These are phyloP conservation scores for Penicillium hordei DNA, from an alignment of 2,329 filamentous ascomycete genomes.

Conservation along the genomic window DNA sequence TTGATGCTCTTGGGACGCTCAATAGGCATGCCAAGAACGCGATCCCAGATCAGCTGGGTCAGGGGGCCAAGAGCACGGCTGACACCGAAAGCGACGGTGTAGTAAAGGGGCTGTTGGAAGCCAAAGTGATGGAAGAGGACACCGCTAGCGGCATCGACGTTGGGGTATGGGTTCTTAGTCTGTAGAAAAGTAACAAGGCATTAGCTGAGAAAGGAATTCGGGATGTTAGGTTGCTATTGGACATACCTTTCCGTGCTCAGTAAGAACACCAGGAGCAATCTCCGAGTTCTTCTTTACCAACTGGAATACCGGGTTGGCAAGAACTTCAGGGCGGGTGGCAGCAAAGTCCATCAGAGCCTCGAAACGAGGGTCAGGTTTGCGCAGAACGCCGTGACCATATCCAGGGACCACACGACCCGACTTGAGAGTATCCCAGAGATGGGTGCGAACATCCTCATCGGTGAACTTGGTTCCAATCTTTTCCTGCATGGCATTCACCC, in stretches of 20 bases:
- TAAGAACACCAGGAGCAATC: conserved; percentile 85
- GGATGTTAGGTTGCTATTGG: conserved; percentile 1
- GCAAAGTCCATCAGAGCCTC: conserved; percentile 97
- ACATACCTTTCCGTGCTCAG: conserved; percentile 80
- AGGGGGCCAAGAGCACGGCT: conserved; percentile 77
- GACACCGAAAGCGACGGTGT: conserved; percentile 70
- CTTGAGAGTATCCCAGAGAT: conserved; percentile 91
- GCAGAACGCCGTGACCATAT: conserved; percentile 92
- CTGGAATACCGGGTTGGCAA: conserved; percentile 84
- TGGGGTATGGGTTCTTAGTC: conserved; percentile 97
- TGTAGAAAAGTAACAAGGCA: conserved; percentile 24
- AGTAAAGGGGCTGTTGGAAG: conserved; percentile 96
- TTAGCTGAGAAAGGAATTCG: background rate
- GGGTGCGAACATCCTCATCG: conserved; percentile 79
- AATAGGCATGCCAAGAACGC: conserved; percentile 88
- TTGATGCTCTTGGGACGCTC: conserved; percentile 98
- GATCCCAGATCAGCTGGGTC: conserved; percentile 94
- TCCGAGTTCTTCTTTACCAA: conserved; percentile 91
- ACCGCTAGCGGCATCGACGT: conserved; percentile 90
- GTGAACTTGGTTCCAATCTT: conserved; percentile 75
- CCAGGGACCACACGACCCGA: conserved; percentile 92
- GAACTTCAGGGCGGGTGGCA: conserved; percentile 77
- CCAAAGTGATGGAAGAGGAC: conserved; percentile 98
- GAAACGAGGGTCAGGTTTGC: conserved; percentile 96
- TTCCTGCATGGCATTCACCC: conserved; percentile 95